A percentile compares a stretch with the other conserved stretches of the same genome.
phyloP scores from a whole-genome alignment of 2,329 filamentous ascomycete genomes.

The Lachnellula arida region DNA sequence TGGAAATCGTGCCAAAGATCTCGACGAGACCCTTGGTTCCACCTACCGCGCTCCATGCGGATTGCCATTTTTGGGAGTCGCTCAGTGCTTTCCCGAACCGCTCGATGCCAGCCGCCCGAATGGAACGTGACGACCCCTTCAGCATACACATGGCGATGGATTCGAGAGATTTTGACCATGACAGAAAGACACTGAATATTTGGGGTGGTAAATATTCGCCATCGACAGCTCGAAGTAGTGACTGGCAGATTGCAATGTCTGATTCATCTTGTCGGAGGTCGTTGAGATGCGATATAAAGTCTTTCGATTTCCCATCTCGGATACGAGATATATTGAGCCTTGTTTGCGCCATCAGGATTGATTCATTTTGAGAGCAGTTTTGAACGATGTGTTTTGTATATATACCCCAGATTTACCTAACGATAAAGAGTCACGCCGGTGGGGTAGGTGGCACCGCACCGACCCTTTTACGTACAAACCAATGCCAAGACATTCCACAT shows the following conservation, averaged over 20 bases:
- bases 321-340: slow-evolving; percentile 5
- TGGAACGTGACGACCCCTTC: slow-evolving; percentile 1
- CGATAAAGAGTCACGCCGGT: no score
- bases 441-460: no score
- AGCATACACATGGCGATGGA: slow-evolving; percentile 5
- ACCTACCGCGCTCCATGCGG: slow-evolving; percentile 8
- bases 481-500: no score
- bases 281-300: slow-evolving; percentile 7
- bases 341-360: slow-evolving; percentile 1
- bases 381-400: not conserved
- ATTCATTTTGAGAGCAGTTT: no score
- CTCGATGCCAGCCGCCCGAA: slow-evolving; percentile 11
- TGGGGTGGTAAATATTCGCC: slow-evolving; percentile 4
- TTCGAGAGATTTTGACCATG: not conserved
- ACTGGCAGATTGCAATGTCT: slow-evolving; percentile 1
- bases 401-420: no score
- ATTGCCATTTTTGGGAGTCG: slow-evolving; percentile 9
- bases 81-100: slow-evolving; percentile 9
- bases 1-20: slow-evolving; percentile 7
- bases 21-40: slow-evolving; percentile 8
- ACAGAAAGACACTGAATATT: slow-evolving; percentile 6
- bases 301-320: slow-evolving; percentile 6
- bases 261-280: slow-evolving; percentile 3
- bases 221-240: slow-evolving; percentile 4
- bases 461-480: no score